A percentile compares a stretch with the other conserved stretches of the same genome.
Evolutionary conservation across 805 yeast species (phyloP).

Genomic region (Torulaspora microellipsoides): DNA sequence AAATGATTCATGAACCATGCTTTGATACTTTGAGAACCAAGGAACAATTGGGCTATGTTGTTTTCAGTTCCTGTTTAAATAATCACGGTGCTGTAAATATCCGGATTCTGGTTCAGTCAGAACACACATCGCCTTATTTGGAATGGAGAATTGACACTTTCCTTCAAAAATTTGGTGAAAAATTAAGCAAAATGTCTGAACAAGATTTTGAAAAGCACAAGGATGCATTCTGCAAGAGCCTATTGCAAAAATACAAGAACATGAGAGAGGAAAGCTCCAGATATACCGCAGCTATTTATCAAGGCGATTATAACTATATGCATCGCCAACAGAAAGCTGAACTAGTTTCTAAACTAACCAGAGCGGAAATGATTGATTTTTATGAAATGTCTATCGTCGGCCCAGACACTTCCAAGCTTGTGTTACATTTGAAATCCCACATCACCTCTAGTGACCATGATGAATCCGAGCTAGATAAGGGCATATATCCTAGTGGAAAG

Average conservation of each 20-base stretch:
- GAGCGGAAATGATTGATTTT: slow-evolving; percentile 53
- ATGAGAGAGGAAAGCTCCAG: slow-evolving; percentile 67
- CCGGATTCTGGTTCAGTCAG: slow-evolving; percentile 78
- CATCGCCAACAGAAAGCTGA: slow-evolving; percentile 54
- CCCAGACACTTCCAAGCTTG: slow-evolving; percentile 39
- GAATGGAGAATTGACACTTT: slow-evolving; percentile 73
- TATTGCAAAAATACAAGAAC: slow-evolving; percentile 70
- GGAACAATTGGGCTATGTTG: slow-evolving; percentile 94
- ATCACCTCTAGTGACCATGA: slow-evolving; percentile 25
- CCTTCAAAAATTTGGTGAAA: slow-evolving; percentile 43
- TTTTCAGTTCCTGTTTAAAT: slow-evolving; percentile 66
- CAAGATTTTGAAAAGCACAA: slow-evolving; percentile 68
- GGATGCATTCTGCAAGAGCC: slow-evolving; percentile 58
- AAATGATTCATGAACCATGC: slow-evolving; percentile 78
- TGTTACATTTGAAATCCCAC: slow-evolving; percentile 60
- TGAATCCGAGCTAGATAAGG: slow-evolving; percentile 22
- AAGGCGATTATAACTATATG: slow-evolving; percentile 76
- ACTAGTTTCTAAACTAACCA: slow-evolving; percentile 48
- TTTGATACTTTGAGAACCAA: slow-evolving; percentile 86
- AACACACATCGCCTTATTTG: slow-evolving; percentile 66
- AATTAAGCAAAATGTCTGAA: slow-evolving; percentile 48
- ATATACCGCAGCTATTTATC: slow-evolving; percentile 61
- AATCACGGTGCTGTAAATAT: slow-evolving; percentile 58
- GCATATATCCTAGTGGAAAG: slow-evolving; percentile 47
- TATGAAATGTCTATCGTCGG: slow-evolving; percentile 43